phyloP scores from a whole-genome alignment of 164 flowering plant species.

The Umbilicus rupestris region DNA sequence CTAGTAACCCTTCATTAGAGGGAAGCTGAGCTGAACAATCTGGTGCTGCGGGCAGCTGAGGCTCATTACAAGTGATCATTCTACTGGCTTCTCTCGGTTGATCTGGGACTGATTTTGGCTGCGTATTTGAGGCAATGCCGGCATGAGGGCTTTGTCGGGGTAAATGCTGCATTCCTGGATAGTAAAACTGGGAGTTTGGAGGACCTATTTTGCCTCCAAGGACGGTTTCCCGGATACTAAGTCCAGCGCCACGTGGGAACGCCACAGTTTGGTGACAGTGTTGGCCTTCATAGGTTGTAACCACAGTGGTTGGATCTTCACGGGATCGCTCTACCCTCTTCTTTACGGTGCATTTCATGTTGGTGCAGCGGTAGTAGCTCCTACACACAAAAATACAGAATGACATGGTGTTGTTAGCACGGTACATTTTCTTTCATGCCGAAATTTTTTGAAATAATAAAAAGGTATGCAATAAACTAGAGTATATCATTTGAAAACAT shows the following conservation, averaged over 20 bases:
- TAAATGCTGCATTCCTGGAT: slow-evolving; percentile 27
- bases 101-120: slow-evolving; percentile 13
- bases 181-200: slow-evolving; percentile 22
- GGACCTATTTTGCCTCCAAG: slow-evolving; percentile 21
- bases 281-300: slow-evolving; percentile 92
- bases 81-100: too few species aligned
- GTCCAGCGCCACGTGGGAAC: slow-evolving; percentile 44
- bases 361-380: slow-evolving; percentile 90
- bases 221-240: slow-evolving; percentile 21
- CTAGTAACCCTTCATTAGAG: slow-evolving; percentile 56
- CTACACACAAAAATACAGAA: slow-evolving; percentile 22
- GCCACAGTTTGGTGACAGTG: slow-evolving; percentile 73
- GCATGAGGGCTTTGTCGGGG: slow-evolving; percentile 13
- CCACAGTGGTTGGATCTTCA: slow-evolving; percentile 64
- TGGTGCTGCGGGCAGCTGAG: too few species aligned
- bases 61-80: not conserved
- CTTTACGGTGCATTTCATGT: slow-evolving; percentile 81
- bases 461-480: too few species aligned
- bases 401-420: not conserved
- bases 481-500: too few species aligned
- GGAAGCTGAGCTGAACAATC: slow-evolving; percentile 20
- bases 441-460: not conserved
- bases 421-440: not conserved
- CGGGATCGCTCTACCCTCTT: slow-evolving; percentile 79
- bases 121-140: slow-evolving; percentile 9